Evolutionary conservation across 176 grass and related monocot genomes (phyloP).

Genomic region (Pontederia paniculata): DNA sequence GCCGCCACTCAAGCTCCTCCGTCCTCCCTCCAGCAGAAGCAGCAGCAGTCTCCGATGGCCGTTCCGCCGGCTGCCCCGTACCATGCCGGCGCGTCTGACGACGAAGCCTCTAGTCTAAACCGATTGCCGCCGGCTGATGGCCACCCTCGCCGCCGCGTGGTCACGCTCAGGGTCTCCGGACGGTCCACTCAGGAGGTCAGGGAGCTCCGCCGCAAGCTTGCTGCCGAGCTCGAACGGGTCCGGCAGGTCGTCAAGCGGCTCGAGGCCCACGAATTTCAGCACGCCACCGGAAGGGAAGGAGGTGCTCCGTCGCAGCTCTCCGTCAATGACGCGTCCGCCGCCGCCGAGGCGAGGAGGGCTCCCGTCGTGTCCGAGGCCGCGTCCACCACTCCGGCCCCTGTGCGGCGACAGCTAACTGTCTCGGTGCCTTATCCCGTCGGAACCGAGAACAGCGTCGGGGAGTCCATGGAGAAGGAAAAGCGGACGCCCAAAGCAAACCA

Average conservation of each 20-base stretch:
- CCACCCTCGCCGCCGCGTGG: slow-evolving; percentile 9
- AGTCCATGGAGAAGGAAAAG: slow-evolving; percentile 30
- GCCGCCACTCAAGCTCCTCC: not conserved
- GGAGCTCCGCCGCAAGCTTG: slow-evolving; percentile 44
- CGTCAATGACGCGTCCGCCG: slow-evolving; percentile 51
- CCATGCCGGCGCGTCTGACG: not conserved
- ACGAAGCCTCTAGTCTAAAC: not conserved
- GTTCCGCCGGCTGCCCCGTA: not conserved
- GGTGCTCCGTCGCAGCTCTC: slow-evolving; percentile 34
- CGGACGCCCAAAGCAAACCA: slow-evolving; percentile 38
- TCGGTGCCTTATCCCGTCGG: not conserved
- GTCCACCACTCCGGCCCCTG: not conserved
- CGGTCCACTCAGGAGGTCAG: slow-evolving; percentile 18
- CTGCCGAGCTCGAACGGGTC: slow-evolving; percentile 47
- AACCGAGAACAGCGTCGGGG: not conserved
- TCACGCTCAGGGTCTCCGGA: slow-evolving; percentile 29
- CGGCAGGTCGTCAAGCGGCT: slow-evolving; percentile 41
- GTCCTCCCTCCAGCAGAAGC: not conserved
- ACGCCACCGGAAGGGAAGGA: not conserved
- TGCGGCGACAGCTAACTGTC: not conserved
- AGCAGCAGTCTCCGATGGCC: too few relatives aligned
- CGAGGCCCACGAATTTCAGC: slow-evolving; percentile 15
- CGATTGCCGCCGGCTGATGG: not conserved
- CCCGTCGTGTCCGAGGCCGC: not conserved
- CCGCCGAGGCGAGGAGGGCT: slow-evolving; percentile 13